Evolutionary conservation across 345 rosid genomes (phyloP).

Genomic region (Odontarrhena argentea): DNA sequence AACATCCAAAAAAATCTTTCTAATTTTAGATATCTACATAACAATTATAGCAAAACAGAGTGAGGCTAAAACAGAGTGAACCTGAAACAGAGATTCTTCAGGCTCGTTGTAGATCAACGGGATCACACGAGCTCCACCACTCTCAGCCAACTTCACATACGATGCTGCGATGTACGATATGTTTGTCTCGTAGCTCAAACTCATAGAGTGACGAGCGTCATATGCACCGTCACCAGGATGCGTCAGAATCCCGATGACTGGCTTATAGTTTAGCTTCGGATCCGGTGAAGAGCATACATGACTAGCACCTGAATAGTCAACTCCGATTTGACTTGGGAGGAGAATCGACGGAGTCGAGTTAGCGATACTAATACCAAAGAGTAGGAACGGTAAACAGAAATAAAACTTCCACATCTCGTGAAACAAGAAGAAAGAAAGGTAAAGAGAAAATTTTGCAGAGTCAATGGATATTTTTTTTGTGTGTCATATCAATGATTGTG

Average conservation of each 20-base stretch:
- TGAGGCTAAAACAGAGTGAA: slow-evolving; percentile 26
- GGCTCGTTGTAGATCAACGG: slow-evolving; percentile 85
- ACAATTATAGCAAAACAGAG: not conserved
- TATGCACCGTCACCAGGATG: slow-evolving; percentile 86
- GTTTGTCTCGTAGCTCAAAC: too few species aligned
- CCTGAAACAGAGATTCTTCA: slow-evolving; percentile 63
- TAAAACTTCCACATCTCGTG: too few species aligned
- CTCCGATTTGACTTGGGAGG: slow-evolving; percentile 48
- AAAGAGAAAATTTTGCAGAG: too few species aligned
- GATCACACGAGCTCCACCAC: slow-evolving; percentile 89
- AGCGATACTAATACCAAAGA: too few species aligned
- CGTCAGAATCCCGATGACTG: slow-evolving; percentile 76
- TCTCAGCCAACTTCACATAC: slow-evolving; percentile 85
- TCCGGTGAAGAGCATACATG: slow-evolving; percentile 54
- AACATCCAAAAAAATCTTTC: slow-evolving; percentile 3
- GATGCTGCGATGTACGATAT: slow-evolving; percentile 63
- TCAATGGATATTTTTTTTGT: too few species aligned
- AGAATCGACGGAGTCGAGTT: slow-evolving; percentile 37
- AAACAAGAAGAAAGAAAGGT: too few species aligned
- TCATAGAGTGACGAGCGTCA: too few species aligned
- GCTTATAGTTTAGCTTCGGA: slow-evolving; percentile 61
- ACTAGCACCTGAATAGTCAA: slow-evolving; percentile 17
- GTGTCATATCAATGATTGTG: too few species aligned
- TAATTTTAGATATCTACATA: not conserved
- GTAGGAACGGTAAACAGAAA: too few species aligned